Conservation (phyloP, 2,329 filamentous ascomycete species). For the Ophiosphaerella narmari region DNA sequence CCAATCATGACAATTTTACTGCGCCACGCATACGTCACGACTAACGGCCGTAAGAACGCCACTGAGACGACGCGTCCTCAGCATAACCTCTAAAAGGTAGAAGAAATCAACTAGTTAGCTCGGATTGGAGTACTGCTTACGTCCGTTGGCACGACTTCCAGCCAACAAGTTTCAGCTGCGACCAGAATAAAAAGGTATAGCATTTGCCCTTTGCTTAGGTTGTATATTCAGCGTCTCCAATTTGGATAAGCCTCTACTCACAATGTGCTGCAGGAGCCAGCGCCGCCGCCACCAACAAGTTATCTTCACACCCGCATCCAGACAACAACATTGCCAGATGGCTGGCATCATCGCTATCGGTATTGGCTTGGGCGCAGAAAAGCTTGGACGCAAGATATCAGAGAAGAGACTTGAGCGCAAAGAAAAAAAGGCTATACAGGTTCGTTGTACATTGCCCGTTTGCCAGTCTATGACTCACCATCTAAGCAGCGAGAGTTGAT, state of each 20-base stretch:
- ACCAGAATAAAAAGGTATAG: background rate
- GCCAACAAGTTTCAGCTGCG: background rate
- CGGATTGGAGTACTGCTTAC: background rate
- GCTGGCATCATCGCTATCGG: slow-evolving; percentile 24
- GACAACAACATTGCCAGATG: slow-evolving; percentile 18
- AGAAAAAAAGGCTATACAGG: slow-evolving; percentile 27
- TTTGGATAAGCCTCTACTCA: background rate
- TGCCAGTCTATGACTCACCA: background rate
- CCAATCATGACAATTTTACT: slow-evolving; percentile 4
- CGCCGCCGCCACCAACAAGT: slow-evolving; percentile 4
- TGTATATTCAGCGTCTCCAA: background rate
- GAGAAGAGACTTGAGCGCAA: slow-evolving; percentile 29
- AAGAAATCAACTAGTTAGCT: background rate
- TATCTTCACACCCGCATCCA: background rate
- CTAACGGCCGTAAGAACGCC: slow-evolving; percentile 11
- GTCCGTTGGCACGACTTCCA: background rate
- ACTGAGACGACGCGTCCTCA: background rate
- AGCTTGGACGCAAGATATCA: slow-evolving; percentile 23
- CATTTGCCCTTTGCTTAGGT: background rate
- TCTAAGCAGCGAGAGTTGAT: slow-evolving; percentile 16
- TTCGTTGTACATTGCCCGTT: slow-evolving; percentile 1
- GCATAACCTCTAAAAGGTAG: background rate
- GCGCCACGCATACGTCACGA: slow-evolving; percentile 14
- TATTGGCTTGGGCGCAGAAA: slow-evolving; percentile 26
- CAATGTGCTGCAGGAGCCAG: slow-evolving; percentile 12